phyloP scores from a whole-genome alignment of 23 red algal species.

The Porphyridium purpureum region DNA sequence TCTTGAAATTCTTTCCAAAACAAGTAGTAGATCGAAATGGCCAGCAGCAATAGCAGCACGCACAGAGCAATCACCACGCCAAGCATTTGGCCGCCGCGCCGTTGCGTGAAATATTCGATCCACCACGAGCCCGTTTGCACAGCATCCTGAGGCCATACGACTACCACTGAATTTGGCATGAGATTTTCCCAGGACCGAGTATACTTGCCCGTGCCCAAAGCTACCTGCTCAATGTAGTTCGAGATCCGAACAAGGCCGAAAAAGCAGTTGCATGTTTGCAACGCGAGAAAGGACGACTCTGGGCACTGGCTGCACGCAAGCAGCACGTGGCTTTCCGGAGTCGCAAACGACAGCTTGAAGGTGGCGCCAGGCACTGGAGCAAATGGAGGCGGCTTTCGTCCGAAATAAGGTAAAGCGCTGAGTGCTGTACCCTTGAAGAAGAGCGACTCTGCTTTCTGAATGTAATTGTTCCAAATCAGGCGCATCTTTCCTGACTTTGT shows the following conservation, averaged over 20 bases:
- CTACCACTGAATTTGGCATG: conserved; percentile 90
- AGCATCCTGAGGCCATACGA: conserved; percentile 57
- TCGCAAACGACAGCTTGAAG: conserved; percentile 53
- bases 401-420: conserved; percentile 18
- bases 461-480: conserved; percentile 59
- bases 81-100: conserved; percentile 60
- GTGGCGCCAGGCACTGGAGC: conserved; percentile 57
- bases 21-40: conserved; percentile 27
- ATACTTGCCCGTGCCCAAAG: conserved; percentile 36
- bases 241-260: conserved; percentile 66
- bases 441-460: conserved; percentile 21
- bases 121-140: conserved; percentile 35
- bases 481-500: conserved; percentile 19
- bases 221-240: conserved; percentile 87
- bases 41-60: conserved; percentile 31
- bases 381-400: conserved; percentile 20
- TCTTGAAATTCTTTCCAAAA: conserved; percentile 43
- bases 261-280: conserved; percentile 53
- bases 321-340: conserved; percentile 9
- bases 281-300: conserved; percentile 17
- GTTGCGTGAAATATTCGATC: conserved; percentile 92
- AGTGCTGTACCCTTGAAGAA: conserved; percentile 57
- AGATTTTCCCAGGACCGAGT: conserved; percentile 68
- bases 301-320: conserved; percentile 71
- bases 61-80: conserved; percentile 55